Evolutionary conservation across 1,284 basidiomycete genomes (phyloP), one percentile per base, ranked within the genome.

Genomic region (Psilocybe mexicana): DNA sequence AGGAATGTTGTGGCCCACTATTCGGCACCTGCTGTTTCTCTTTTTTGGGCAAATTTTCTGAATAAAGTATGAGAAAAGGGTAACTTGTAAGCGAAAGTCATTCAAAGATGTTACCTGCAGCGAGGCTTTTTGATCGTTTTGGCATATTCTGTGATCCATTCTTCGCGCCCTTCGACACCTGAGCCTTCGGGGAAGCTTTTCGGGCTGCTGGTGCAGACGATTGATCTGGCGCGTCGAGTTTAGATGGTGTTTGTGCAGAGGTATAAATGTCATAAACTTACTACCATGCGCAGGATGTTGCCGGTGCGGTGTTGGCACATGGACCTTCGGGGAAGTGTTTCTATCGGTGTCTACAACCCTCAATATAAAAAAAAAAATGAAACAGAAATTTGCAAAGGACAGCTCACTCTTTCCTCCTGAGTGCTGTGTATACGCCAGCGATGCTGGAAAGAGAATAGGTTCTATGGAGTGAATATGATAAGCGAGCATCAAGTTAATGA

Each of bases 171-270:
- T 14, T 40, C n/a, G 38, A 36, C 7, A 36, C 35, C 12, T 12
- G 35, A 7, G 6, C 35, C 35, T 36, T 36, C 35, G 35, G 6
- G 7, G 12, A 12, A 12, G 7, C 7, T 36, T 36, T 36, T 7
- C 35, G 53, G 55, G 50, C 47, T 55, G 49, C 44, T 59, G 54
- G 54, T 55, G 58, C 54, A 52, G 54, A 52, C 54, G 49, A 48
- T 59, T 51, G 58, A 59, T 48, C 58, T 59, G 52, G 58, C 43
- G 54, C 58, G 47, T 59, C 43, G 58, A 55, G 48, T 55, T 59
- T 55, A 55, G 47, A 55, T 59, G 43, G 54, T 48, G 54, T 55
- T 33, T 23, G 52, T 48, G 46, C 44, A 55, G 48, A 54, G 49
- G 18, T 18, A 18, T 18, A 59, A 55, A 55, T 55, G 48, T 52